Conservation (phyloP, 2,329 filamentous ascomycete genomes). For the Fonsecaea pedrosoi region DNA sequence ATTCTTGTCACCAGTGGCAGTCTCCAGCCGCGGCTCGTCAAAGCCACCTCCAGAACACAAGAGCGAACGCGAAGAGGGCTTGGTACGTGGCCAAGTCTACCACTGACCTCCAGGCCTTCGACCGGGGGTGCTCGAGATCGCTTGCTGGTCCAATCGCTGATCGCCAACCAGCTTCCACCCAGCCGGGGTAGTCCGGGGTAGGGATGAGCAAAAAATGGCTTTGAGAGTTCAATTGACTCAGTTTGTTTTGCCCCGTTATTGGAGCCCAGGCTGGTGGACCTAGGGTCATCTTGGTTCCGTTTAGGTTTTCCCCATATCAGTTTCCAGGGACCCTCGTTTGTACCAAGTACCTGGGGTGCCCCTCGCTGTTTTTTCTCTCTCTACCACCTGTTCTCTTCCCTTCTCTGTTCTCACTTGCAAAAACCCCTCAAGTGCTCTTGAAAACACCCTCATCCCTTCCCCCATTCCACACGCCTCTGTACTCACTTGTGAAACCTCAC, state of each 20-base stretch:
- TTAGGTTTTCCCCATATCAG: conserved; percentile 30
- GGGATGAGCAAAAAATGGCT: conserved; percentile 19
- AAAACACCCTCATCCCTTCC: neutral
- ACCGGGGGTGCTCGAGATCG: conserved; percentile 9
- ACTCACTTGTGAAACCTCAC: neutral
- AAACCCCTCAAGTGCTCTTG: neutral
- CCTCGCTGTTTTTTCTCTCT: conserved; percentile 8
- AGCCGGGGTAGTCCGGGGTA: conserved; percentile 34
- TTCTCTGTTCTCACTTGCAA: neutral
- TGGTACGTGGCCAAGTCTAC: neutral
- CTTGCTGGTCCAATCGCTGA: conserved; percentile 25
- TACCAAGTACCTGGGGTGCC: conserved; percentile 3
- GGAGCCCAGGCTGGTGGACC: conserved; percentile 4
- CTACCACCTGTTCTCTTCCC: conserved; percentile 7
- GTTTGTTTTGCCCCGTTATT: conserved; percentile 4
- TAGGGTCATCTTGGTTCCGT: conserved; percentile 28
- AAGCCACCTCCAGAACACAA: neutral
- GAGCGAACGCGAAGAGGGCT: neutral
- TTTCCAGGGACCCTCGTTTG: conserved; percentile 18
- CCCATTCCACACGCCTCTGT: neutral
- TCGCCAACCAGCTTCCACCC: neutral
- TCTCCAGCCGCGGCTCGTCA: conserved; percentile 4
- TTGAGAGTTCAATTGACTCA: neutral
- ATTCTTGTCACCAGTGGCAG: conserved; percentile 7
- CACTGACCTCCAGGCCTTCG: conserved; percentile 21